Base-by-base conservation (phyloP, 2,329 filamentous ascomycete genomes). In the Trichoderma sp. region DNA sequence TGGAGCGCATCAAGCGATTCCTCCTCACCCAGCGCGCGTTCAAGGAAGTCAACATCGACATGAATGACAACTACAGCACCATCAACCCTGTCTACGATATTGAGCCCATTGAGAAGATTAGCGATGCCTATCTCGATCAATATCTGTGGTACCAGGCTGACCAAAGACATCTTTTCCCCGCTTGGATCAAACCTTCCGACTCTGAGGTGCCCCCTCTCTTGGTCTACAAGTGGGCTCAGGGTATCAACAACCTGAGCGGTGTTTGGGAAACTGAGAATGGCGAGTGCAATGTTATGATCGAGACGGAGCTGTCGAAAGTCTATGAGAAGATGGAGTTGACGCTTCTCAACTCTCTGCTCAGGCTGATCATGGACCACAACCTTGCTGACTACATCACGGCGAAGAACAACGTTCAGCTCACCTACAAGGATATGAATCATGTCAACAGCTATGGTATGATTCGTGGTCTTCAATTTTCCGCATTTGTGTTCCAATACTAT, bases 401-500 rank as follows among this genome's bases (percentile, higher is more conserved):
- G 44, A 99, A 99, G 86, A 99, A 99, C 83, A 99, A 99, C 74
- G 95, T 99, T 14, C 94, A 97, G 76, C 85, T 99, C 68, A 97
- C 96, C 68, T 99, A 99, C 83, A 99, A 99, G 81, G 95, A 99
- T 72, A 99, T 99, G 95, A 98, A 97, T 74, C 95, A 99, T 74
- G 95, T 96, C 75, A 99, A 99, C 79, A 96, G 92, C 75, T 99
- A 98, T 75, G 95, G 95, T 71, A 91, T 99, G 90, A 97, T 99
- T 72, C 92, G 95, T 73, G 95, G 96, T 71, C 84, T 99, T 17
- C 96, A 99, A 71, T 99, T 99, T 79, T 97, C 95, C 1, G 95
- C 92, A 0, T 99, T 99, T 68, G 95, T 99, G 24, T 99, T 99
- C 85, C 95, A 99, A 75, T 99, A 93, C 83, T 99, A 99, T 72